These are phyloP conservation scores for Camillea tinctor DNA, from an alignment of 2,329 filamentous ascomycete species.

Conservation along the genomic window DNA sequence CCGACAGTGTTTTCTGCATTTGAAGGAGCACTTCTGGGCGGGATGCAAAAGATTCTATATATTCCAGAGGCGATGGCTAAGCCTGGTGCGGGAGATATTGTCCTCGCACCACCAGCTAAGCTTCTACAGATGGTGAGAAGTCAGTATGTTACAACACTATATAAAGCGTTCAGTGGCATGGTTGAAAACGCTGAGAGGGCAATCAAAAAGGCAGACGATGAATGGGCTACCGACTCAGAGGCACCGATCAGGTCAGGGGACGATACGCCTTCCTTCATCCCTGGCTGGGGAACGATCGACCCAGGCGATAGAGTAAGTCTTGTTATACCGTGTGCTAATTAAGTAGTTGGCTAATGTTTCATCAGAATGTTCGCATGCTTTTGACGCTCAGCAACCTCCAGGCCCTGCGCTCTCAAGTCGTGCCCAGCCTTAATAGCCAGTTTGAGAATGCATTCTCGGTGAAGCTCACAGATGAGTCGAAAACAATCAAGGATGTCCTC, in stretches of 20 bases:
- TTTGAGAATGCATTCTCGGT: slow-evolving; percentile 95
- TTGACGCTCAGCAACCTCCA: slow-evolving; percentile 92
- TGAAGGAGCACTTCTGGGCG: slow-evolving; percentile 75
- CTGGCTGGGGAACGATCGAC: slow-evolving; percentile 50
- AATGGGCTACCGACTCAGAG: slow-evolving; percentile 54
- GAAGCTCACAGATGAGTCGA: slow-evolving; percentile 89
- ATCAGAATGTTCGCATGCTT: slow-evolving; percentile 85
- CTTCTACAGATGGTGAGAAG: slow-evolving; percentile 85
- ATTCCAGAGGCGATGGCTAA: slow-evolving; percentile 81
- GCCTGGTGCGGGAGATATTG: slow-evolving; percentile 71
- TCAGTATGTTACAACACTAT: slow-evolving; percentile 90
- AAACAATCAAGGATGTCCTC: slow-evolving; percentile 87
- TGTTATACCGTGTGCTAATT: not conserved
- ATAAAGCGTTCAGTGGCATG: slow-evolving; percentile 92
- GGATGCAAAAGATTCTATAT: slow-evolving; percentile 95
- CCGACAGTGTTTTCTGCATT: slow-evolving; percentile 82
- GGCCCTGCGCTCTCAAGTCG: slow-evolving; percentile 74
- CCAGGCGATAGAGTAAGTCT: slow-evolving; percentile 54
- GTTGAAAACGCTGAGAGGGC: slow-evolving; percentile 91
- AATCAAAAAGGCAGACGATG: slow-evolving; percentile 61
- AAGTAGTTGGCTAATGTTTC: not conserved
- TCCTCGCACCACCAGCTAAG: slow-evolving; percentile 82
- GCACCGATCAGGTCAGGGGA: slow-evolving; percentile 34
- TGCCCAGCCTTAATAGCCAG: slow-evolving; percentile 84
- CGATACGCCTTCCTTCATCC: slow-evolving; percentile 35